Base-by-base conservation (phyloP, 331 rosid genomes). In the Acacia concinna region DNA sequence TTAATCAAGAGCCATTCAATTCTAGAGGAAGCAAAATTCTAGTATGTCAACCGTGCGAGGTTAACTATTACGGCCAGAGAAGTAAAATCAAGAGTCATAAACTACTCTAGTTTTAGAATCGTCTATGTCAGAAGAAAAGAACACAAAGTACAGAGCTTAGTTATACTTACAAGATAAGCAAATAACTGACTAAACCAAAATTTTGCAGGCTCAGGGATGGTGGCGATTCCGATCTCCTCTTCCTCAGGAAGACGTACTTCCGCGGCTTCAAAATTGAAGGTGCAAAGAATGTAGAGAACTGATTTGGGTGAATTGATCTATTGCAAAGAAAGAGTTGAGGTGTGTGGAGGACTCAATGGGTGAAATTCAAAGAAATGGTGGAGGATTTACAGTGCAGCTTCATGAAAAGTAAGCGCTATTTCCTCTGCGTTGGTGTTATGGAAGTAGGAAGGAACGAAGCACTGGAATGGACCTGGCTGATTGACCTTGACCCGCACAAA, bases 1-100 rank as follows among this genome's bases (percentile, higher is more conserved):
- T 59, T 13, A 27, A 12, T 60, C 37, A 30, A 60, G 37, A 60
- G 34, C 18, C 38, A 60, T 30, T 28, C 37, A 62, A 12, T 62
- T 62, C 68, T 30, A 62, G 30, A 66, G 17, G 71, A 66, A 66
- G 71, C 8, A 66, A 66, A 66, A 66, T 4, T 66, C 47, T 9
- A 34, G 71, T 1, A 11, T 18, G 41, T 4, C 18, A 8, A 65
- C 25, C 25, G 28, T 8, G 70, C 13, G 9, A 32, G 28, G 68
- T 21, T 28, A 31, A 5, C 40, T 13, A 62, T 4, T 62, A 30
- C 6, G 31, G 17, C 21, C 17, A 62, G 21, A 31, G 10, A 62
- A 62, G 5, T 62, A 31, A 62, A 46, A 12, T 62, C 38, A 31
- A 31, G 68, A 62, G 40, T 62, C 13, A 62, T 15, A 1, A 8